phyloP scores from a whole-genome alignment of 495 filamentous ascomycete genomes.

The Podospora bellae-mahoneyi region DNA sequence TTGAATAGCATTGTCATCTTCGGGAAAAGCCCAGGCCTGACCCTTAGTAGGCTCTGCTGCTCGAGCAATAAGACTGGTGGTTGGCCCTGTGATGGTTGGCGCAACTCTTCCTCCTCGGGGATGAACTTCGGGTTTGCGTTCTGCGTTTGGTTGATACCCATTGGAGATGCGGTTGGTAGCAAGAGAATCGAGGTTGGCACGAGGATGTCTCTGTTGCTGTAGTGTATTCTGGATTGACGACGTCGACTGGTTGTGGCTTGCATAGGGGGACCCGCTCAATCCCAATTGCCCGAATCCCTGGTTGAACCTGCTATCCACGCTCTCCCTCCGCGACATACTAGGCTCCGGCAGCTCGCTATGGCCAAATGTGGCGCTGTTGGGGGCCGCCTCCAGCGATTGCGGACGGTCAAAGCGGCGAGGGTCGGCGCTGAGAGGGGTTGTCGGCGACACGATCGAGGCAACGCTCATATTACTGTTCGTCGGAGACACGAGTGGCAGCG shows the following conservation, averaged over 20 bases:
- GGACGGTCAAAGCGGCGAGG: conserved; percentile 43
- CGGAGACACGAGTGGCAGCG: conserved; percentile 47
- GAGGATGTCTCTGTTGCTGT: conserved; percentile 51
- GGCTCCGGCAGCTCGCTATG: conserved; percentile 31
- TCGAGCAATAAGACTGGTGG: conserved; percentile 72
- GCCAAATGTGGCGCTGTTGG: conserved; percentile 29
- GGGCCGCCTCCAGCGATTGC: conserved; percentile 44
- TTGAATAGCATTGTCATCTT: conserved; percentile 59
- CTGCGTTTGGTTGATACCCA: conserved; percentile 56
- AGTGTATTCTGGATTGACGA: conserved; percentile 61
- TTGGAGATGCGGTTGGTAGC: conserved; percentile 58
- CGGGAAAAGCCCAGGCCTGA: conserved; percentile 78
- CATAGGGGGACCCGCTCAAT: conserved; percentile 65
- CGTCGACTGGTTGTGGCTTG: conserved; percentile 72
- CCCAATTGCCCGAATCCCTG: conserved; percentile 66
- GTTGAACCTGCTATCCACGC: conserved; percentile 73
- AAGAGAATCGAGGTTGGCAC: conserved; percentile 39
- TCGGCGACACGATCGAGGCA: conserved; percentile 55
- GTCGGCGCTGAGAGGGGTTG: conserved; percentile 38
- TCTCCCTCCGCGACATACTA: conserved; percentile 62
- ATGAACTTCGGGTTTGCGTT: conserved; percentile 51
- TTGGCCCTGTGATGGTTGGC: conserved; percentile 72
- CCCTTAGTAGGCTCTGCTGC: conserved; percentile 78
- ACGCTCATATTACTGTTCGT: conserved; percentile 52
- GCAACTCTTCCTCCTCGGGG: conserved; percentile 58